Evolutionary conservation across 2,329 filamentous ascomycete genomes (phyloP).

Genomic region (Ophiostoma triangulosporum): DNA sequence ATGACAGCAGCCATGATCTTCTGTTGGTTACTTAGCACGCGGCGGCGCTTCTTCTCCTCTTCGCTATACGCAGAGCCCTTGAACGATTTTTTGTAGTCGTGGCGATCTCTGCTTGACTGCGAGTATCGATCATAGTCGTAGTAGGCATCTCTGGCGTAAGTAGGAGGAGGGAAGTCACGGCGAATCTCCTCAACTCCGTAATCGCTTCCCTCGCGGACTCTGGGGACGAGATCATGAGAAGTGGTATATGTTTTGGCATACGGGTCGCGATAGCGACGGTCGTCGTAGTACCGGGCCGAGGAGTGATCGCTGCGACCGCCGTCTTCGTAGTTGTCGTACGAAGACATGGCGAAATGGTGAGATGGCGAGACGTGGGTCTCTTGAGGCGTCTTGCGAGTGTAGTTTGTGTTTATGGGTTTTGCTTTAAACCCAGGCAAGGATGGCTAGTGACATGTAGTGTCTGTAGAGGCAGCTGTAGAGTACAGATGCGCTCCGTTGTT

Average conservation of each 20-base stretch:
- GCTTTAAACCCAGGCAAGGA: no score
- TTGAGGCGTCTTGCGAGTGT: background rate
- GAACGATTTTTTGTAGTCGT: slow-evolving; percentile 32
- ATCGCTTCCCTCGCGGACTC: slow-evolving; percentile 58
- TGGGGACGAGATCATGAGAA: slow-evolving; percentile 41
- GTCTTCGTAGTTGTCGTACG: slow-evolving; percentile 41
- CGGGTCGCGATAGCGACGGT: slow-evolving; percentile 37
- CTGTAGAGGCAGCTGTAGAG: background rate
- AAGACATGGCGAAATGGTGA: slow-evolving; percentile 23
- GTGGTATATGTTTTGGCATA: slow-evolving; percentile 29
- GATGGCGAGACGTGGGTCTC: background rate
- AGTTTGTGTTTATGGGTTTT: background rate
- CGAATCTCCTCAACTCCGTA: slow-evolving; percentile 68
- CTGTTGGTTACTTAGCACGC: slow-evolving; percentile 47
- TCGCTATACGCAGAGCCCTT: slow-evolving; percentile 42
- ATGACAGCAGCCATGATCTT: slow-evolving; percentile 54
- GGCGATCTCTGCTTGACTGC: slow-evolving; percentile 25
- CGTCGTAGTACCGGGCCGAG: slow-evolving; percentile 34
- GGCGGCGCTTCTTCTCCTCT: slow-evolving; percentile 37
- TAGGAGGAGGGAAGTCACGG: slow-evolving; percentile 70
- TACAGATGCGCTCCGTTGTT: background rate
- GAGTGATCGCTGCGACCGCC: slow-evolving; percentile 22
- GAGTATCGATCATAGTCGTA: slow-evolving; percentile 37
- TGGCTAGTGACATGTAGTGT: background rate
- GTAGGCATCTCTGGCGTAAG: slow-evolving; percentile 38